Base-by-base conservation (phyloP, 805 yeast genomes). In the Saccharomycopsis amapae region DNA sequence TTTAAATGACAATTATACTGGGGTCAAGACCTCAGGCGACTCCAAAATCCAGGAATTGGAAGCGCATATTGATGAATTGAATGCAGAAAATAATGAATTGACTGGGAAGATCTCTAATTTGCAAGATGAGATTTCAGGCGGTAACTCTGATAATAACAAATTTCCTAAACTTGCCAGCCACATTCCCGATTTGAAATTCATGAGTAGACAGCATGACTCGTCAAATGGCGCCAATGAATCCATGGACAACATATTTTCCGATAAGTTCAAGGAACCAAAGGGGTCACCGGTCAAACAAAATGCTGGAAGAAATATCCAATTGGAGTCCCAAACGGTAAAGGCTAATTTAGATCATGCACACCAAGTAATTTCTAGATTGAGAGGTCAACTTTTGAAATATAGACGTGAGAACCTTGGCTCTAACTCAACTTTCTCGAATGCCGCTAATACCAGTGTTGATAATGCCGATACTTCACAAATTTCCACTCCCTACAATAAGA, bases 281-380 rank as follows among this genome's bases (percentile, higher is more conserved):
- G 38, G 57, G 5, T 61, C 68, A 1, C 68, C 68, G 13, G 58
- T 61, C 5, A 62, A 62, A 42, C 57, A 60, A 18, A 50, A 60
- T 1, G 69, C 73, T 36, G 64, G 68, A 1, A 64, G 66, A 25
- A 68, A 72, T 47, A 61, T 69, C 1, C 72, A 67, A 10, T 62
- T 83, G 36, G 86, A 83, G 56, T 64, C 75, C 2, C 89, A 85
- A 56, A 79, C 88, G 1, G 62, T 83, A 52, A 70, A 73, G 51
- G 72, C 82, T 0, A 79, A 84, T 20, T 67, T 85, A 53, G 68
- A 70, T 15, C 85, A 74, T 61, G 82, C 89, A 3, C 76, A 80
- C 55, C 69, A 72, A 50, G 73, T 78, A 2, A 78, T 84, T 40
- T 63, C 76, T n/a, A 79, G 73, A 54, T 67, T 83, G 51, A 73